Percentiles rank a stretch among this genome's conserved stretches.
phyloP scores from a whole-genome alignment of 192 early-diverging fungal genomes.

The Coemansia sp. region DNA sequence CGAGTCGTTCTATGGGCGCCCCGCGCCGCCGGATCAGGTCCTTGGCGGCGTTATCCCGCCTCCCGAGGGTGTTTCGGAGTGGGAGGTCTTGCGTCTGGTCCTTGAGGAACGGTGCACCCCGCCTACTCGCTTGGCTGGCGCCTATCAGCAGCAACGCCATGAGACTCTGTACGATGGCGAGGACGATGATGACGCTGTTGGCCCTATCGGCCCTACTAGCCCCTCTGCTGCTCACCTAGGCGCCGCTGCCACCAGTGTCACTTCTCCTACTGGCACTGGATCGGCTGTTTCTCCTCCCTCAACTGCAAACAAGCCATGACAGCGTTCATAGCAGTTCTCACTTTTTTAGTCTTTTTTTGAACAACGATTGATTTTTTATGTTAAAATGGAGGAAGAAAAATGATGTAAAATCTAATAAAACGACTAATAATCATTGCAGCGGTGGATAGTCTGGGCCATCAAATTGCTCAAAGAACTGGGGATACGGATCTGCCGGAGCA shows the following conservation, averaged over 20 bases:
- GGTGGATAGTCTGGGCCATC: conserved; percentile 17
- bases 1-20: conserved; percentile 75
- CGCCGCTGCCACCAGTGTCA: background rate
- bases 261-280: conserved; percentile 1
- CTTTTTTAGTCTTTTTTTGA: background rate
- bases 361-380: background rate
- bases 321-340: background rate
- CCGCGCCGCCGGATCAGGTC: conserved; percentile 78
- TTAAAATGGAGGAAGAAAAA: background rate
- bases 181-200: conserved; percentile 19
- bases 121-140: conserved; percentile 6
- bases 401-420: background rate
- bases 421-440: background rate
- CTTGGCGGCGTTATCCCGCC: conserved; percentile 71
- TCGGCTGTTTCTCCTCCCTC: background rate
- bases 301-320: background rate
- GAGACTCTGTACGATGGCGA: conserved; percentile 46
- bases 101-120: conserved; percentile 49
- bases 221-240: background rate
- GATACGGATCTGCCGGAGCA: conserved; percentile 12
- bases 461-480: conserved; percentile 11
- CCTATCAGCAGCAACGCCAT: conserved; percentile 3
- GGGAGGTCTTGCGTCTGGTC: conserved; percentile 43
- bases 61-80: conserved; percentile 55
- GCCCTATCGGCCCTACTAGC: background rate